Percentiles rank a stretch among this genome's conserved stretches.
phyloP scores from a whole-genome alignment of 2,329 filamentous ascomycete genomes.

The Dryadomyces quercus-mongolicae region DNA sequence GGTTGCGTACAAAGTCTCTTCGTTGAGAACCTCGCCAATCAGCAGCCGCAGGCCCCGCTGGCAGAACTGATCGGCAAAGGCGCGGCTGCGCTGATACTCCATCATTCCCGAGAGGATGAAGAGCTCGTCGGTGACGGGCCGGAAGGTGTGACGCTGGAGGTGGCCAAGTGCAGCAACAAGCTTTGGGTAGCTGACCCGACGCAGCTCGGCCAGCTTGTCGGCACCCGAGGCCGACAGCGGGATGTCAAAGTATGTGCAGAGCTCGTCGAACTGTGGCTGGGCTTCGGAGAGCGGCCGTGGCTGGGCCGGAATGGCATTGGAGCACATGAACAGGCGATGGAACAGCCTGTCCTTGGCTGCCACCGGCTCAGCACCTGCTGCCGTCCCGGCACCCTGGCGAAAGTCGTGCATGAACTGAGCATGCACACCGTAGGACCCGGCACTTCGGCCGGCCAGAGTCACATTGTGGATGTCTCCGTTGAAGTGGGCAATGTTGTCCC shows the following conservation, averaged over 20 bases:
- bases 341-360: background rate
- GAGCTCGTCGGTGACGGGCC: background rate
- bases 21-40: background rate
- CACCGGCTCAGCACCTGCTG: background rate
- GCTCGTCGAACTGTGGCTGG: background rate
- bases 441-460: conserved; percentile 29
- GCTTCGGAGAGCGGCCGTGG: background rate
- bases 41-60: background rate
- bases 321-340: background rate
- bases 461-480: conserved; percentile 32
- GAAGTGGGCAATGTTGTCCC: conserved; percentile 31
- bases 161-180: background rate
- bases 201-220: background rate
- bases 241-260: background rate
- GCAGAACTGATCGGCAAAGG: background rate
- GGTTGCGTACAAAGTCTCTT: background rate
- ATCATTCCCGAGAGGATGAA: background rate
- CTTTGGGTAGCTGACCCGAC: background rate
- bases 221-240: background rate
- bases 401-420: background rate
- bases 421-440: conserved; percentile 22
- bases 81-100: background rate
- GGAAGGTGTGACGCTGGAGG: background rate
- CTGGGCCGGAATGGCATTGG: background rate
- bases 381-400: background rate